A percentile compares a stretch with the other conserved stretches of the same genome.
Evolutionary conservation across 768 basidiomycete genomes (phyloP).

Genomic region (Leccinum variicolor): DNA sequence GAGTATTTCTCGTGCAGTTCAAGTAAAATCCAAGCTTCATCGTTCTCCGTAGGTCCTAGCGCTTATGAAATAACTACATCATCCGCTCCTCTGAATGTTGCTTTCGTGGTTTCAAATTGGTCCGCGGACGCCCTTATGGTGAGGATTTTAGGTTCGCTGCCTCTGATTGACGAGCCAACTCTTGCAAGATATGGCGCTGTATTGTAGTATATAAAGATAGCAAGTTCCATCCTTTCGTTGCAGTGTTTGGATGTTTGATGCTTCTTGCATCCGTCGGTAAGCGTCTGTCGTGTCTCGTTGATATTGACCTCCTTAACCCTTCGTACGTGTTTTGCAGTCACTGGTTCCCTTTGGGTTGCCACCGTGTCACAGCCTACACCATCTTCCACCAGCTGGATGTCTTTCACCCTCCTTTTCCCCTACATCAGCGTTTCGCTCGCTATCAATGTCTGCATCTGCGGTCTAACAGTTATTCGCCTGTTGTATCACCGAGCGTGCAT

Average conservation of each 20-base stretch:
- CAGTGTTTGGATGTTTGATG: slow-evolving; percentile 17
- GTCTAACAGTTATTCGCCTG: slow-evolving; percentile 31
- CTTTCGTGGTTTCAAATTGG: slow-evolving; percentile 32
- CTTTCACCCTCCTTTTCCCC: slow-evolving; percentile 31
- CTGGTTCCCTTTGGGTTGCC: slow-evolving; percentile 28
- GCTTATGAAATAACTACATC: slow-evolving; percentile 23
- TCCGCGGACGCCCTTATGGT: slow-evolving; percentile 31
- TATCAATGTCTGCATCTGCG: slow-evolving; percentile 31
- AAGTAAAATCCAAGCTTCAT: no score
- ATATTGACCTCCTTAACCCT: neutral
- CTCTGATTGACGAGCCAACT: neutral
- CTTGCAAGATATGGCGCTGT: slow-evolving; percentile 30
- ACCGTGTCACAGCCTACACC: slow-evolving; percentile 24
- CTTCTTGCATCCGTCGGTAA: slow-evolving; percentile 24
- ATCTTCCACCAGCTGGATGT: slow-evolving; percentile 25
- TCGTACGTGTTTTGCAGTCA: slow-evolving; percentile 12
- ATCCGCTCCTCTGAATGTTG: slow-evolving; percentile 25
- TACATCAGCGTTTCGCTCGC: slow-evolving; percentile 32
- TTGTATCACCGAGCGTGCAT: slow-evolving; percentile 27
- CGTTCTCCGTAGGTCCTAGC: slow-evolving; percentile 18
- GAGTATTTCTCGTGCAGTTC: neutral
- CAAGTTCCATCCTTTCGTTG: slow-evolving; percentile 15
- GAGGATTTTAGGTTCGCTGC: neutral
- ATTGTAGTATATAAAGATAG: slow-evolving; percentile 31
- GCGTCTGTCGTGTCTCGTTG: neutral